These are phyloP conservation scores for Cyberlindnera euphorbiiphila DNA, from an alignment of 805 yeast species.

Conservation along the genomic window DNA sequence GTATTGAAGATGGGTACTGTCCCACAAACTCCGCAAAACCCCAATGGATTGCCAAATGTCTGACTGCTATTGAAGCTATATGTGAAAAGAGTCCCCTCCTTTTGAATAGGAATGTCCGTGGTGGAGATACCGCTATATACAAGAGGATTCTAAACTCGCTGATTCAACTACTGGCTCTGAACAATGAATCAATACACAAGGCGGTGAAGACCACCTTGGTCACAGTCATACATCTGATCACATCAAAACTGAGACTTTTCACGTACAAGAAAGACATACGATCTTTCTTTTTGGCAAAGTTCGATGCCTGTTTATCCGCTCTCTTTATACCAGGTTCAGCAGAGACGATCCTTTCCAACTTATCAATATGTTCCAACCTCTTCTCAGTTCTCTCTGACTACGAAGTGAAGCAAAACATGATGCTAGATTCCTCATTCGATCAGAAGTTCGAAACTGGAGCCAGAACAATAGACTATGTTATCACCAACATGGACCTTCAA, in stretches of 20 bases:
- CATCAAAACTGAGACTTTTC: conserved; percentile 21
- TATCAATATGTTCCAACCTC: conserved; percentile 20
- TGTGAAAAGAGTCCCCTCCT: conserved; percentile 21
- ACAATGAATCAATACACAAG: conserved; percentile 14
- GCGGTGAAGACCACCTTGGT: conserved; percentile 22
- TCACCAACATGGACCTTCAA: conserved; percentile 9
- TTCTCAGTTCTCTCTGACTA: conserved; percentile 24
- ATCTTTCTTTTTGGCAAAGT: conserved; percentile 11
- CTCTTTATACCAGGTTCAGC: conserved; percentile 16
- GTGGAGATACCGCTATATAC: conserved; percentile 9
- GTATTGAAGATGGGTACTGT: conserved; percentile 15
- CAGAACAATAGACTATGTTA: conserved; percentile 22
- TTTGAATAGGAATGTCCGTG: conserved; percentile 15
- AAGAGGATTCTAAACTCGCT: conserved; percentile 23
- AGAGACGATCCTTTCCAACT: conserved; percentile 12
- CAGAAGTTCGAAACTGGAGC: conserved; percentile 23
- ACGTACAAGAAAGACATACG: conserved; percentile 21
- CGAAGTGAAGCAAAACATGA: conserved; percentile 20
- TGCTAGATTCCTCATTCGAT: conserved; percentile 23
- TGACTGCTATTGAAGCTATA: conserved; percentile 23
- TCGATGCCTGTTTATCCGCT: conserved; percentile 14
- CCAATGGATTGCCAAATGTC: conserved; percentile 20
- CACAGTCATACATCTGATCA: conserved; percentile 20
- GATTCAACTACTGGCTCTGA: conserved; percentile 16
- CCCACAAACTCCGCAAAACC: conserved; percentile 12